phyloP scores from a whole-genome alignment of 2,329 filamentous ascomycete genomes.

The Arachnomyces sp. region DNA sequence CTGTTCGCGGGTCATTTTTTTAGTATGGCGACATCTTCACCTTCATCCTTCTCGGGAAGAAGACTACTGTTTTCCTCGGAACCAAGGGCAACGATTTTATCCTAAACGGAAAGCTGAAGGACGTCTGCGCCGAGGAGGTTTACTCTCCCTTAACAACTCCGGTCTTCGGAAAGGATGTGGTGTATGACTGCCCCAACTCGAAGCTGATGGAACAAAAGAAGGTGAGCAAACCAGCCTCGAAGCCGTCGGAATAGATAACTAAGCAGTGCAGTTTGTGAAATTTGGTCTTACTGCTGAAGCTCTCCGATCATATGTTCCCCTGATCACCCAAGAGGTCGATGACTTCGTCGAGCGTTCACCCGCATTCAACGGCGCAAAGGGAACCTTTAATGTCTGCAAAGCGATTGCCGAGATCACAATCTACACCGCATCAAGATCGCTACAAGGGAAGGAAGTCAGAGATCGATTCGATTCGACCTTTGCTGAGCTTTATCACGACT shows the following conservation, averaged over 20 bases:
- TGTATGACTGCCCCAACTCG: slow-evolving; percentile 83
- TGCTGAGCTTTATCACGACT: slow-evolving; percentile 75
- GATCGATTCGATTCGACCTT: slow-evolving; percentile 72
- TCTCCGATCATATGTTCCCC: slow-evolving; percentile 64
- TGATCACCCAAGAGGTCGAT: slow-evolving; percentile 68
- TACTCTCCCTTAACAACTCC: slow-evolving; percentile 68
- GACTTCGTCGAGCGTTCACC: slow-evolving; percentile 63
- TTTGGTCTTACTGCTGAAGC: slow-evolving; percentile 56
- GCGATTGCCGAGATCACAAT: slow-evolving; percentile 82
- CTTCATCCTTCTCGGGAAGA: slow-evolving; percentile 79
- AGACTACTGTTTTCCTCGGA: slow-evolving; percentile 78
- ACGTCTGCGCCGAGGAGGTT: slow-evolving; percentile 84
- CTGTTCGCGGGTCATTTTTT: not conserved
- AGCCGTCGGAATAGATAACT: not conserved
- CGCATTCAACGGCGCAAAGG: slow-evolving; percentile 60
- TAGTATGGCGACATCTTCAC: slow-evolving; percentile 87
- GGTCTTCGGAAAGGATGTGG: slow-evolving; percentile 75
- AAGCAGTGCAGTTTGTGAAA: slow-evolving; percentile 49
- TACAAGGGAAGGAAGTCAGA: slow-evolving; percentile 78
- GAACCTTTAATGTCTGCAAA: slow-evolving; percentile 63
- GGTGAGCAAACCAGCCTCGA: slow-evolving; percentile 40
- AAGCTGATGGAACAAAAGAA: slow-evolving; percentile 97
- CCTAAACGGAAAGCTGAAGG: slow-evolving; percentile 81
- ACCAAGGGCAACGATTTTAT: slow-evolving; percentile 84
- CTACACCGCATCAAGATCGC: slow-evolving; percentile 77